Base-by-base conservation (phyloP, 1,284 basidiomycete species). In the Kwoniella shivajii region DNA sequence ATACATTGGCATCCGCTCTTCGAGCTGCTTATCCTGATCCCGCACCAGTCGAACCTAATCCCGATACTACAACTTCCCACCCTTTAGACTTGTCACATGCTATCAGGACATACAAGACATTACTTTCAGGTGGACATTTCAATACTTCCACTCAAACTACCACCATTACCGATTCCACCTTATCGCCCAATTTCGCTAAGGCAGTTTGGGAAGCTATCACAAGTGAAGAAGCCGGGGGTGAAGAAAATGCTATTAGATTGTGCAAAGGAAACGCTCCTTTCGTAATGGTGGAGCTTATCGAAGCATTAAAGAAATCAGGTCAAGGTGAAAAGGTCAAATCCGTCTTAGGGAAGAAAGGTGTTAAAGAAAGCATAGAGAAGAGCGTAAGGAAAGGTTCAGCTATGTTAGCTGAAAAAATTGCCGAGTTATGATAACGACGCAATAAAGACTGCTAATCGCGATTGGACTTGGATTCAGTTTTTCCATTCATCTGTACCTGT, bases 91-190 rank as follows among this genome's bases (percentile, higher is more conserved):
- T 92, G 14, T 84, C 90, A 0, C 89, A 90, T 72, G 84, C 86
- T 2, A 87, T 88, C 1, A 82, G 91, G 41, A 73, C 91, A 51
- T 92, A 90, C 82, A 93, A 94, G 76, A 86, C 85, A 0, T 84
- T 93, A 11, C 81, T 94, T 0, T 88, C 92, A 68, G 91, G 91
- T n/a, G 91, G 91, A 0, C 90, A 92, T 73, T 93, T 86, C 77
- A 86, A 85, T 56, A 85, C 85, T 41, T 73, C 81, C 0, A 83
- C 84, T 2, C 82, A 82, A 42, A 62, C 81, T 1, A 79, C 92
- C 39, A 77, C 81, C 6, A 75, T 78, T 18, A 73, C 80, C 1
- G 80, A 88, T 1, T 68, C 73, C 1, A 72, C 72, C 0, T 88
- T 92, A 59, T 86, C 87, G 0, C 72, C 75, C 2, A 71, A 76